These are phyloP conservation scores for Populus tomentosa DNA, from an alignment of 441 rosid species.

Conservation along the genomic window DNA sequence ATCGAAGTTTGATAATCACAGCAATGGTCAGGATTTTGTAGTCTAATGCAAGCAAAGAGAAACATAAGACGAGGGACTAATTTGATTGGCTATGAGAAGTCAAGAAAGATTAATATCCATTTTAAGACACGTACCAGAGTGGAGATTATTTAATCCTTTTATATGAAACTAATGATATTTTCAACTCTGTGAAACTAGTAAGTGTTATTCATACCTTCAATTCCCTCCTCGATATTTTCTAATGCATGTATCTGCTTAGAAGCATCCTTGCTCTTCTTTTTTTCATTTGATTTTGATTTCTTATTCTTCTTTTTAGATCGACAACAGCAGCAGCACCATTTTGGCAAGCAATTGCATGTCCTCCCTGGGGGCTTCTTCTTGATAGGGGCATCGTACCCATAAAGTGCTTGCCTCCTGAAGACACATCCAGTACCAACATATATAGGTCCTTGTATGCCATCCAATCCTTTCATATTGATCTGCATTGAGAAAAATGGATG, in stretches of 20 bases:
- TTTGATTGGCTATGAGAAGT: neutral
- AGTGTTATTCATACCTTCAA: constrained; percentile 49
- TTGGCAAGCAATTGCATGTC: constrained; percentile 92
- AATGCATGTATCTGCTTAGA: constrained; percentile 76
- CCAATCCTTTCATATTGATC: constrained; percentile 98
- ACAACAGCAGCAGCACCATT: constrained; percentile 69
- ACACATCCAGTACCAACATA: constrained; percentile 98
- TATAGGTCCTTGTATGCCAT: constrained; percentile 96
- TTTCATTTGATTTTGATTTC: constrained; percentile 48
- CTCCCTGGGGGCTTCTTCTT: constrained; percentile 74
- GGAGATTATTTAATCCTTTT: neutral
- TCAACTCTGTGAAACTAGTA: neutral
- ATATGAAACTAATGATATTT: neutral
- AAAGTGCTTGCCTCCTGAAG: constrained; percentile 91
- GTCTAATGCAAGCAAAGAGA: neutral
- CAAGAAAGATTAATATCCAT: neutral
- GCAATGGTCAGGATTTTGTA: neutral
- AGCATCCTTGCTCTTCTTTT: constrained; percentile 47
- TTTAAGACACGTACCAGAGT: neutral
- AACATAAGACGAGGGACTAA: neutral
- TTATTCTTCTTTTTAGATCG: constrained; percentile 53
- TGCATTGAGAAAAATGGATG: constrained; percentile 20
- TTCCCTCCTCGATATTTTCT: constrained; percentile 76
- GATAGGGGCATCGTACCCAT: constrained; percentile 84
- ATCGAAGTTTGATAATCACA: neutral